Evolutionary conservation across 441 rosid species (phyloP).

Genomic region (Gossypium trilobum): DNA sequence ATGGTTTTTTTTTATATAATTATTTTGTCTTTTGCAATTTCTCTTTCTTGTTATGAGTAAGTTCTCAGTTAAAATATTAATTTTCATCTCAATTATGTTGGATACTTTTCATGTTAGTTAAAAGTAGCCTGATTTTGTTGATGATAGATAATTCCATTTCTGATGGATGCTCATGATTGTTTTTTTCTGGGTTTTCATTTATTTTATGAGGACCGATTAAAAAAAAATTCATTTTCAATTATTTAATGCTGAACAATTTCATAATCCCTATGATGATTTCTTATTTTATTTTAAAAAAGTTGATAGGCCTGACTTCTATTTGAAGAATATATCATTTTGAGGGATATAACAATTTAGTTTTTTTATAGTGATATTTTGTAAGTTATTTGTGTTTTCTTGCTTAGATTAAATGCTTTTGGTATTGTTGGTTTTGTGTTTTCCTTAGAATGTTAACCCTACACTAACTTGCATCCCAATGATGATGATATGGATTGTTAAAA

Average conservation of each 20-base stretch:
- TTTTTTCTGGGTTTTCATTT: not conserved
- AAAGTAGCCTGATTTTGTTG: constrained; percentile 8
- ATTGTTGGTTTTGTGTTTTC: not conserved
- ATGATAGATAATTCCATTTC: not conserved
- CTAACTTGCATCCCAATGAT: too few species aligned
- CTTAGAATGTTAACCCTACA: too few species aligned
- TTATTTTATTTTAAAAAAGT: not conserved
- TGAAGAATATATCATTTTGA: not conserved
- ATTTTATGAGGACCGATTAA: not conserved
- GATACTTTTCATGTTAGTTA: not conserved
- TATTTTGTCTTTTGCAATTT: not conserved
- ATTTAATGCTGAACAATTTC: not conserved
- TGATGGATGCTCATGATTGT: not conserved
- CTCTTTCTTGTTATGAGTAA: not conserved
- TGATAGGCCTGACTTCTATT: constrained; percentile 3
- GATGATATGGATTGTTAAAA: too few species aligned
- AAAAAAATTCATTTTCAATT: not conserved
- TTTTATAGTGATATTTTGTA: not conserved
- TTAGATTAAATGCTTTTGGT: not conserved
- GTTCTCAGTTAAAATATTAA: too few species aligned
- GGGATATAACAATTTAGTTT: not conserved
- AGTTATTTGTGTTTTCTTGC: not conserved
- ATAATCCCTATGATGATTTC: constrained; percentile 2
- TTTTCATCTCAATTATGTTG: not conserved
- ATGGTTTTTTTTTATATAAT: not conserved